Evolutionary conservation across 2,329 filamentous ascomycete genomes (phyloP), one percentile per base, ranked within the genome.

Genomic region (Daldinia eschscholtzii): DNA sequence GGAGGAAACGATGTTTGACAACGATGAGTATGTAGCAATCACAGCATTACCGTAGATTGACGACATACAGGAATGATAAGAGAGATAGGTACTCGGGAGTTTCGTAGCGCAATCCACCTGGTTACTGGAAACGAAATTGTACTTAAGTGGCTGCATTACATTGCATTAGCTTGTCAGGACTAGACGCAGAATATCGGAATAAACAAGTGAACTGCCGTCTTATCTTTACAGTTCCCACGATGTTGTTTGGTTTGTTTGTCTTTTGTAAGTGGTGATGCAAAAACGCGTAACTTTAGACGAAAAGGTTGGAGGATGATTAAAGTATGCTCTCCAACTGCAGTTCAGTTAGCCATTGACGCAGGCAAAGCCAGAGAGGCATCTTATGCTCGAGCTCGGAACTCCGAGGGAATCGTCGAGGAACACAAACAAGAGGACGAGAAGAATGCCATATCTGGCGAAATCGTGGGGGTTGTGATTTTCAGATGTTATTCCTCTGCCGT

Each of bases 401-500:
- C 60, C 61, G 64, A 64, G 41, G 39, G 30, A 65, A 57, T 39
- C 13, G 56, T 64, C 52, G 48, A 28, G 46, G 30, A 37, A 37
- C 33, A 48, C 48, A 58, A 33, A 44, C 35, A 23, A 60, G 26
- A 52, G 28, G 61, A 57, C 64, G 67, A 72, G 28, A 65, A 57
- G 70, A 41, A 66, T 68, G 46, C 64, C 65, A 56, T 61, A 68
- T 65, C 41, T n/a, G 62, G 67, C 30, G 28, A 35, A 56, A 23
- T 48, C 55, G 67, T 72, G 64, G 67, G 70, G 65, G 65, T 68
- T 50, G 33, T 39, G 28, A 26, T 37, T 58, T 48, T 52, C 48
- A 62, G 53, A 41, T 44, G 46, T 60, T 57, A 41, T 55, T 39
- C 33, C 37, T 37, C 33, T 55, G 18, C 48, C 13, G 26, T 18